Base-by-base conservation (phyloP, 805 yeast genomes). In the Starmerella asiatica region DNA sequence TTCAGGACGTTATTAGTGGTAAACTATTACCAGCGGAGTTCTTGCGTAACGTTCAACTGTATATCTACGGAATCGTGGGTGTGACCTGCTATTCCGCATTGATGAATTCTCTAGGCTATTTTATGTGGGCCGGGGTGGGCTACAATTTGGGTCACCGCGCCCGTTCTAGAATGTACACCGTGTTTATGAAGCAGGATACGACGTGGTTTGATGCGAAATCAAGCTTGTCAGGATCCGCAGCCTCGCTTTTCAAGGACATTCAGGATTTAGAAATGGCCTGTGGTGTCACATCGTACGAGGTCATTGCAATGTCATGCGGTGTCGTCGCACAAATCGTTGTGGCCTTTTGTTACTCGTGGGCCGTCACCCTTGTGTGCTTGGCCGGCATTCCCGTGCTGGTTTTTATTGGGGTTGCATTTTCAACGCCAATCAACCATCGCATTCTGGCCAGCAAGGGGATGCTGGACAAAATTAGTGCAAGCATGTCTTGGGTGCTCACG, bases 321-420 rank as follows among this genome's bases (percentile, higher is more conserved):
- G 49, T 76, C 17, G 52, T 76, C 1, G 53, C 73, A 11, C 76
- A 76, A 47, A 67, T 74, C 7, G 30, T 65, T 1, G 70, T 74
- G 0, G 67, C 84, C 0, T 70, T 91, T 55, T 69, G 70, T 44
- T 76, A 75, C 44, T 81, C 93, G 3, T 88, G 96, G 96, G 68
- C 81, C 3, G 65, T 91, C 9, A 81, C 96, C 0, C 59, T 91
- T 20, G 70, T 91, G 1, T 72, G 79, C n/a, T 52, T 88, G 43
- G 76, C 83, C 1, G 67, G 79, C 3, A 49, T 83, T 3, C 98
- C 98, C 0, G 26, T 85, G 0, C 70, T 88, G 42, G 65, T 65
- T 0, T 7, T 66, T 0, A 46, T 69, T 3, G 73, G 79, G 1
- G 57, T 62, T 28, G 27, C 66, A 0, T 69, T 78, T 41, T 74